A percentile compares a stretch with the other conserved stretches of the same genome.
Evolutionary conservation across 2,329 filamentous ascomycete genomes (phyloP).

Genomic region (Phyllosticta citribraziliensis): DNA sequence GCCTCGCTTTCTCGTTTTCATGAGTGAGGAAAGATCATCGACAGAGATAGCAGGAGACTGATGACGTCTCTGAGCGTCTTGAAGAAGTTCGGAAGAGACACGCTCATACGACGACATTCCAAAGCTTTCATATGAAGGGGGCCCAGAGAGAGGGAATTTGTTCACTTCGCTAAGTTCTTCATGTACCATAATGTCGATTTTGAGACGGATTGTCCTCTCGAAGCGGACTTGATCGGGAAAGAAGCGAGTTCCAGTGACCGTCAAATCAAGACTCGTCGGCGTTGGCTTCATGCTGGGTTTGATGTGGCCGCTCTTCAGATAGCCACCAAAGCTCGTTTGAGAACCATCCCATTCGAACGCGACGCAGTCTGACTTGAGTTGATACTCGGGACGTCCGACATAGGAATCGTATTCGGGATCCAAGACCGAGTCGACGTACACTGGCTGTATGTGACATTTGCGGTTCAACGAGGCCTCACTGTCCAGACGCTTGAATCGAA

Average conservation of each 20-base stretch:
- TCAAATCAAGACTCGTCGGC: constrained; percentile 12
- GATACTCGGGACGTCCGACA: constrained; percentile 9
- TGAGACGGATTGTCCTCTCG: constrained; percentile 22
- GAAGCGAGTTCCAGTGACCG: constrained; percentile 12
- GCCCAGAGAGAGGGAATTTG: background rate
- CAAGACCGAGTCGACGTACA: constrained; percentile 9
- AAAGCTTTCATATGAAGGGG: background rate
- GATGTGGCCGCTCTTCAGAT: constrained; percentile 8
- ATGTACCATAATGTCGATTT: constrained; percentile 14
- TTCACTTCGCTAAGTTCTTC: background rate
- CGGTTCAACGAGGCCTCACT: constrained; percentile 10
- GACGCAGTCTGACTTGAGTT: constrained; percentile 13
- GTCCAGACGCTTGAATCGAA: constrained; percentile 16
- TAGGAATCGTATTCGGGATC: constrained; percentile 1
- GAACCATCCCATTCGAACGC: constrained; percentile 17
- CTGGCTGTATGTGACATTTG: constrained; percentile 18
- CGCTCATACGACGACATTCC: background rate
- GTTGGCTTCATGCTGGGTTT: constrained; percentile 3
- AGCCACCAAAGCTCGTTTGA: constrained; percentile 16
- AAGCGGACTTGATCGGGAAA: constrained; percentile 22
- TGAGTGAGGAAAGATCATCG: background rate
- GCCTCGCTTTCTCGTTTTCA: background rate
- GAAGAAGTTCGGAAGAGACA: background rate
- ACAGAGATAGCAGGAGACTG: background rate
- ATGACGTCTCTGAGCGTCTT: background rate